Evolutionary conservation across 495 filamentous ascomycete species (phyloP).

Genomic region (Peziza echinospora): DNA sequence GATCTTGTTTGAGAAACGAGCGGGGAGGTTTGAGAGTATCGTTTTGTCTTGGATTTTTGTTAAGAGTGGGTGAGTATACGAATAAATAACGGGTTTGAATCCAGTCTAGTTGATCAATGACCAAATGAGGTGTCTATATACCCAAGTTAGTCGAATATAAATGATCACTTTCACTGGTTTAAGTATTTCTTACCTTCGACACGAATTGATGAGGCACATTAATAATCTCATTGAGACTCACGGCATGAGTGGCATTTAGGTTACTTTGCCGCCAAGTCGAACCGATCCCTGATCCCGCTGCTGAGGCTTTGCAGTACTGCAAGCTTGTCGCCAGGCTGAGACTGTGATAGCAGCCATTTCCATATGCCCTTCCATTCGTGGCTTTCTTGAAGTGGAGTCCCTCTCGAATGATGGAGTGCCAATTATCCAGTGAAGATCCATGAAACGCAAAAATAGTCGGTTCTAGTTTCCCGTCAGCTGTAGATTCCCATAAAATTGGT

Average conservation of each 20-base stretch:
- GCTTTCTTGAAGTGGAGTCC: slow-evolving; percentile 50
- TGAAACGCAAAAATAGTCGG: slow-evolving; percentile 73
- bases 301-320: slow-evolving; percentile 28
- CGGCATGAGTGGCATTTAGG: slow-evolving; percentile 33
- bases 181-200: slow-evolving; percentile 12
- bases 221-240: slow-evolving; percentile 79
- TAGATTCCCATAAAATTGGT: not conserved
- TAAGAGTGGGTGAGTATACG: slow-evolving; percentile 22
- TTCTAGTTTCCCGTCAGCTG: too few species aligned
- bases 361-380: slow-evolving; percentile 44
- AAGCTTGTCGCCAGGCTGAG: slow-evolving; percentile 33
- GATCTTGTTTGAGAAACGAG: slow-evolving; percentile 38
- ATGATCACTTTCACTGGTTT: not conserved
- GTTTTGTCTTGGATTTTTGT: slow-evolving; percentile 9
- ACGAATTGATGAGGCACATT: slow-evolving; percentile 46
- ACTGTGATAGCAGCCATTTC: slow-evolving; percentile 68
- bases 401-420: slow-evolving; percentile 75
- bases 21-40: too few species aligned
- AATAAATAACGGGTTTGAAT: slow-evolving; percentile 83
- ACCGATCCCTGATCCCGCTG: not conserved
- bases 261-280: slow-evolving; percentile 41
- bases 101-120: slow-evolving; percentile 64
- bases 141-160: slow-evolving; percentile 2
- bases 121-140: slow-evolving; percentile 33
- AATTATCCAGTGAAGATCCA: slow-evolving; percentile 55